Evolutionary conservation across 2,329 filamentous ascomycete genomes (phyloP).

Genomic region (Nigrospora sphaerica): DNA sequence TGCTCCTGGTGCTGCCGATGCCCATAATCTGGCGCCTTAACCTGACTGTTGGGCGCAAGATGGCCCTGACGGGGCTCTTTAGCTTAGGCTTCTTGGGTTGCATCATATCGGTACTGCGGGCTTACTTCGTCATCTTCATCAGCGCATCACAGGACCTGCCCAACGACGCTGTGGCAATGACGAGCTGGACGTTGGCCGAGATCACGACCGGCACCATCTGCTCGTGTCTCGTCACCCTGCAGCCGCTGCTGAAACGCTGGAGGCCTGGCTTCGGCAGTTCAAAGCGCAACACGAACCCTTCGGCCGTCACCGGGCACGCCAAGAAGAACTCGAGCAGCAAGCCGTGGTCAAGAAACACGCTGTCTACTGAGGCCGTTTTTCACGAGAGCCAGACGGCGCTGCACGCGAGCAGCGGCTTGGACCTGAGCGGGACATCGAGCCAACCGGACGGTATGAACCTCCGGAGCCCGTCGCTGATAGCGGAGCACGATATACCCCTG

Average conservation of each 20-base stretch:
- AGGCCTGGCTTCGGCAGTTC: slow-evolving; percentile 1
- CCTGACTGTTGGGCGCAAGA: slow-evolving; percentile 10
- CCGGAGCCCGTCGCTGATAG: too few species aligned
- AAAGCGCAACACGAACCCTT: too few species aligned
- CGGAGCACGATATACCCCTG: too few species aligned
- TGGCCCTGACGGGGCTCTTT: slow-evolving; percentile 12
- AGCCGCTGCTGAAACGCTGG: slow-evolving; percentile 6
- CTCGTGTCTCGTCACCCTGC: slow-evolving; percentile 12
- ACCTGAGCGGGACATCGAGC: too few species aligned
- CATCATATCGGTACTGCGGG: slow-evolving; percentile 12
- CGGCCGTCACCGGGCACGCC: too few species aligned
- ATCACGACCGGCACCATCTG: slow-evolving; percentile 12
- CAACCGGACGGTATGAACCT: too few species aligned
- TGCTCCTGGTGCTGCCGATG: slow-evolving; percentile 13
- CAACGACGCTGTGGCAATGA: slow-evolving; percentile 8
- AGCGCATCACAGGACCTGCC: slow-evolving; percentile 6
- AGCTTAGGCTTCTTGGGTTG: slow-evolving; percentile 12
- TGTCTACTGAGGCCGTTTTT: too few species aligned
- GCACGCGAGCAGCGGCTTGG: too few species aligned
- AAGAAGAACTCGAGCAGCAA: too few species aligned
- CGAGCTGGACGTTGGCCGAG: slow-evolving; percentile 12
- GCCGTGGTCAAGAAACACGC: too few species aligned
- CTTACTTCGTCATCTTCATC: slow-evolving; percentile 9
- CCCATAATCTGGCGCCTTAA: slow-evolving; percentile 13
- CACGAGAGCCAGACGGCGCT: too few species aligned